phyloP scores from a whole-genome alignment of 2,329 filamentous ascomycete genomes.

The Cercospora zeina region DNA sequence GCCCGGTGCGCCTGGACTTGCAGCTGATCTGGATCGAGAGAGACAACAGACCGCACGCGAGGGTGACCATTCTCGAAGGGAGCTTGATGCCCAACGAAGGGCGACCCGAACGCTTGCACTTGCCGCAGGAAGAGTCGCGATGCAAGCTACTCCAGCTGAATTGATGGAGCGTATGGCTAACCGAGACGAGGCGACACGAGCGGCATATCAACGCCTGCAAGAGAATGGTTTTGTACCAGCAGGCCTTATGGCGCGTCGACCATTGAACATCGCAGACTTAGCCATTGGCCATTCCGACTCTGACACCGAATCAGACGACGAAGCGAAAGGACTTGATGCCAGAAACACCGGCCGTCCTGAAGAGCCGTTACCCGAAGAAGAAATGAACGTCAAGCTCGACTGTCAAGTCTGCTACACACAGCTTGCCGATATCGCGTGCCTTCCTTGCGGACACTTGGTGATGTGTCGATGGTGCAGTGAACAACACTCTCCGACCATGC shows the following conservation, averaged over 20 bases:
- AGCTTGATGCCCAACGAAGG: constrained; percentile 35
- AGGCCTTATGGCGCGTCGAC: constrained; percentile 6
- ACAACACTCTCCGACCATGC: constrained; percentile 50
- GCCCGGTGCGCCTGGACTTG: background rate
- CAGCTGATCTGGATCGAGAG: constrained; percentile 17
- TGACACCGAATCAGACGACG: constrained; percentile 32
- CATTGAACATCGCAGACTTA: constrained; percentile 17
- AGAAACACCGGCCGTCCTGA: constrained; percentile 49
- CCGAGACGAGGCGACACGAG: constrained; percentile 33
- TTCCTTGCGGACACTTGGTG: constrained; percentile 58
- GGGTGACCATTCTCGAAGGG: constrained; percentile 35
- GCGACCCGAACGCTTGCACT: constrained; percentile 33
- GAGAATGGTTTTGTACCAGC: constrained; percentile 25
- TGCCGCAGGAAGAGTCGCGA: constrained; percentile 36
- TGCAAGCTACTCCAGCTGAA: constrained; percentile 30
- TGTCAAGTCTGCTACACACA: constrained; percentile 58
- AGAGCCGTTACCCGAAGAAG: constrained; percentile 49
- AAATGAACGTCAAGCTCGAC: constrained; percentile 53
- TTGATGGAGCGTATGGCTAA: constrained; percentile 33
- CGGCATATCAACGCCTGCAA: constrained; percentile 33
- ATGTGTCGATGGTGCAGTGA: constrained; percentile 59
- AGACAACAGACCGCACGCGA: constrained; percentile 31
- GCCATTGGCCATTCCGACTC: constrained; percentile 20
- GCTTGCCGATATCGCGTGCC: constrained; percentile 52
- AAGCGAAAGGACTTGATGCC: constrained; percentile 47